phyloP scores from a whole-genome alignment of 371 early-diverging fungal genomes.

The Syncephalastrum sp. region DNA sequence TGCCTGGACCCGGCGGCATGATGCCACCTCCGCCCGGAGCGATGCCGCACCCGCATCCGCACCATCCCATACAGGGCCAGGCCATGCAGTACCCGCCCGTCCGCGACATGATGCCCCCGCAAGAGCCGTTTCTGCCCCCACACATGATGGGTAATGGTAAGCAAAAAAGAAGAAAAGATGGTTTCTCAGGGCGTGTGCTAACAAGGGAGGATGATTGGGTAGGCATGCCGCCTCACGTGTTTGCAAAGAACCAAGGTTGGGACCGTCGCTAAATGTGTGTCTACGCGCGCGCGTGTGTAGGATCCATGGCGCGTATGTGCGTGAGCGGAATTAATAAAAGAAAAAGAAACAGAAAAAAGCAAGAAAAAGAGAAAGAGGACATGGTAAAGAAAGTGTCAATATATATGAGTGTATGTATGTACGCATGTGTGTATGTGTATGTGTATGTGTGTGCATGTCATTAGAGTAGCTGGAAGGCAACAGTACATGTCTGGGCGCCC shows the following conservation, averaged over 20 bases:
- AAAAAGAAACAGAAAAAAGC: too few species aligned
- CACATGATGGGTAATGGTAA: constrained; percentile 39
- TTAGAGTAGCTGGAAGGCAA: constrained; percentile 62
- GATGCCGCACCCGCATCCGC: neutral
- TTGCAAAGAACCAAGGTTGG: constrained; percentile 41
- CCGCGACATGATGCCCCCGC: constrained; percentile 23
- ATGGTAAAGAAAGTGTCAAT: too few species aligned
- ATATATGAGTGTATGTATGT: too few species aligned
- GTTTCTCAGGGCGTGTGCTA: constrained; percentile 2
- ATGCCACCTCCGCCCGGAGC: constrained; percentile 17
- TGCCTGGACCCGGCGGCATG: constrained; percentile 31
- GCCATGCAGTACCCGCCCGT: constrained; percentile 19
- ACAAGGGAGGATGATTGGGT: neutral
- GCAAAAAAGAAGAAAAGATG: neutral
- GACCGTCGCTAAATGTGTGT: constrained; percentile 23
- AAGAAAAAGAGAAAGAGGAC: too few species aligned
- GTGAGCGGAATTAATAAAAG: too few species aligned
- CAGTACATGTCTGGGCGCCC: constrained; percentile 84
- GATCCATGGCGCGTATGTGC: too few species aligned
- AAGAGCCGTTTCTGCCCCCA: constrained; percentile 24
- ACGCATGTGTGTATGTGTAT: neutral
- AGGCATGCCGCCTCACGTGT: constrained; percentile 31
- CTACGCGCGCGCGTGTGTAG: neutral
- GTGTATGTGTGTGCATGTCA: neutral
- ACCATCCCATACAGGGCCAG: too few species aligned